phyloP scores from a whole-genome alignment of 768 basidiomycete genomes.

The Rhodotorula toruloides region DNA sequence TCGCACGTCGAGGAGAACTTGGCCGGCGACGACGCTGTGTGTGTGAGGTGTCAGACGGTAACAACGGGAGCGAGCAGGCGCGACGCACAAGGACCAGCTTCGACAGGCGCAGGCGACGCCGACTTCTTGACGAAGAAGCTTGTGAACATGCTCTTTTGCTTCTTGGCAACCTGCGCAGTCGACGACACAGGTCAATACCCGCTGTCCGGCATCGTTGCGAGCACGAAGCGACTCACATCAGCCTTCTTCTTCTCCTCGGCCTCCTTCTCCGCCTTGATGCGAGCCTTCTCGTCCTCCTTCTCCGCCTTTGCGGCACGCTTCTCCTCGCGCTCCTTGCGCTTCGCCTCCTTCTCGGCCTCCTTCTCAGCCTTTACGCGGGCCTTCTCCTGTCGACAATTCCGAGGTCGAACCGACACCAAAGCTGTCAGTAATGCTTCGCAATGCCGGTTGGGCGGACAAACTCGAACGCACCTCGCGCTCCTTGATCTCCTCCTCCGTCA shows the following conservation, averaged over 20 bases:
- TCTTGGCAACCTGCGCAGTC: slow-evolving; percentile 55
- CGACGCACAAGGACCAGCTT: slow-evolving; percentile 37
- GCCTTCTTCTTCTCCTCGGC: slow-evolving; percentile 48
- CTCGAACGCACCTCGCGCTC: slow-evolving; percentile 19
- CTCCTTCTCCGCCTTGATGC: slow-evolving; percentile 41
- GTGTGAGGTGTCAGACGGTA: neutral
- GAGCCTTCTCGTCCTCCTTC: slow-evolving; percentile 52
- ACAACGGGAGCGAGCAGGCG: neutral
- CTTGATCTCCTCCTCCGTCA: slow-evolving; percentile 23
- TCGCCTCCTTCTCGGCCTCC: slow-evolving; percentile 37
- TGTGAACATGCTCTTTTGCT: slow-evolving; percentile 68
- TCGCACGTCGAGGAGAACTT: neutral
- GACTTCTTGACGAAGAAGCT: slow-evolving; percentile 69
- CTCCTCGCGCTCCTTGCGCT: slow-evolving; percentile 35
- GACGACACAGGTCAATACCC: neutral
- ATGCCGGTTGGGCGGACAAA: rapidly evolving
- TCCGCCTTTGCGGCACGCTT: slow-evolving; percentile 52
- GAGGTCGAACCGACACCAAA: no score
- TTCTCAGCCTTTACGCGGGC: slow-evolving; percentile 26
- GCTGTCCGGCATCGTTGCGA: no score
- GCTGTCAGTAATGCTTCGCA: neutral
- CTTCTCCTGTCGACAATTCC: slow-evolving; percentile 26
- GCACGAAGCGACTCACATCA: neutral
- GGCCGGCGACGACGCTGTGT: neutral
- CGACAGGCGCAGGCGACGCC: slow-evolving; percentile 43